Conservation (phyloP, 1,284 basidiomycete species). For the Pterulicium gracile region DNA sequence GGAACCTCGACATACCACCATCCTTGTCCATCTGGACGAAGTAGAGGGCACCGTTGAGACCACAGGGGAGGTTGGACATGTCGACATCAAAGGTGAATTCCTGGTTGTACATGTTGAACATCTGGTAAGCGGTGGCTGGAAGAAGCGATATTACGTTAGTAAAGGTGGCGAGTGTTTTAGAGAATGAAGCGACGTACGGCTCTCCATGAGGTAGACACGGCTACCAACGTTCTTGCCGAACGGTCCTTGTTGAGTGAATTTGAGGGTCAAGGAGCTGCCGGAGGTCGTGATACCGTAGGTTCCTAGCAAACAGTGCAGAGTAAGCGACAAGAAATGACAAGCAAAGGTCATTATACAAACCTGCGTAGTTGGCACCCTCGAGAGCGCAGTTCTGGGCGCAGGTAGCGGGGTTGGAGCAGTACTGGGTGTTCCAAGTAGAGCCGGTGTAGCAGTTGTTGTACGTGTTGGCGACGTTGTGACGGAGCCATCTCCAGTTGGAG, state of each 20-base stretch:
- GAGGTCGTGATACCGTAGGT: slow-evolving; percentile 27
- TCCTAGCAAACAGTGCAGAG: slow-evolving; percentile 24
- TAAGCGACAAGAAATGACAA: slow-evolving; percentile 4
- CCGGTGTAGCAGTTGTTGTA: slow-evolving; percentile 48
- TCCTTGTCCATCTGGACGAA: slow-evolving; percentile 38
- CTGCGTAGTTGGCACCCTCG: slow-evolving; percentile 45
- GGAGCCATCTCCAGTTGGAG: slow-evolving; percentile 43
- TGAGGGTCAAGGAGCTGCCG: slow-evolving; percentile 26
- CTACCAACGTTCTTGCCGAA: slow-evolving; percentile 25
- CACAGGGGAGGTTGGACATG: slow-evolving; percentile 15
- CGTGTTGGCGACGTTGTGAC: slow-evolving; percentile 26
- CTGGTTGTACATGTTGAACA: slow-evolving; percentile 1
- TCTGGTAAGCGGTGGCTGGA: neutral
- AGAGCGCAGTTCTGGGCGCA: slow-evolving; percentile 44
- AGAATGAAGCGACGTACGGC: slow-evolving; percentile 21
- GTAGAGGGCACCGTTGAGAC: slow-evolving; percentile 15
- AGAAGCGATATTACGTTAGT: neutral
- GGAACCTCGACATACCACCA: slow-evolving; percentile 36
- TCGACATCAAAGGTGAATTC: slow-evolving; percentile 3
- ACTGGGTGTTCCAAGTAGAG: slow-evolving; percentile 34
- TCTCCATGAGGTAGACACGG: slow-evolving; percentile 28
- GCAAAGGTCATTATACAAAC: slow-evolving; percentile 17
- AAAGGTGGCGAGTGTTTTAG: slow-evolving; percentile 23
- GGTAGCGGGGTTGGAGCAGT: slow-evolving; percentile 35
- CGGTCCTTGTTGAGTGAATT: slow-evolving; percentile 22